A percentile compares a stretch with the other conserved stretches of the same genome.
Evolutionary conservation across 1,284 basidiomycete genomes (phyloP).

Genomic region (Malassezia yamatoensis): DNA sequence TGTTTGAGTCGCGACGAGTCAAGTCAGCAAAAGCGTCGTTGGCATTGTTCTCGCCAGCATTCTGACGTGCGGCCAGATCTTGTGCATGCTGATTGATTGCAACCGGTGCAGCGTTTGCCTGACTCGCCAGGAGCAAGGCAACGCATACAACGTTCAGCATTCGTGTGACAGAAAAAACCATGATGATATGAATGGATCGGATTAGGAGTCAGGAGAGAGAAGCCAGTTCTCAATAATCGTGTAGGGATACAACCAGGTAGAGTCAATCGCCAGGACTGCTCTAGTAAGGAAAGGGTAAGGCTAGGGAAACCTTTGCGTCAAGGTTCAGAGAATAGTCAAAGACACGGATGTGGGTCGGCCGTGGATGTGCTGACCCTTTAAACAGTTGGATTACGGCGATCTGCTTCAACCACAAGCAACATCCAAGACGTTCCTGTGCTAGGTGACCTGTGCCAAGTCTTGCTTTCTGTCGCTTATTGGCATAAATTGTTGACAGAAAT

Average conservation of each 20-base stretch:
- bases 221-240: conserved; percentile 13
- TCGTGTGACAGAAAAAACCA: conserved; percentile 11
- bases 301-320: conserved; percentile 14
- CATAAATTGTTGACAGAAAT: not conserved
- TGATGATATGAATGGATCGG: not conserved
- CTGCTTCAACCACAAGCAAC: not conserved
- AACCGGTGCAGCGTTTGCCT: conserved; percentile 1
- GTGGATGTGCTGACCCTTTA: not conserved
- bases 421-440: not conserved
- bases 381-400: not conserved
- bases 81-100: not conserved
- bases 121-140: conserved; percentile 13
- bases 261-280: conserved; percentile 19
- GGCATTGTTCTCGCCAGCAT: not conserved
- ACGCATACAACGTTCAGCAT: conserved; percentile 12
- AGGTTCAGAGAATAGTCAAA: not conserved
- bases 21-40: not conserved
- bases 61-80: not conserved
- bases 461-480: not conserved
- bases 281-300: conserved; percentile 4
- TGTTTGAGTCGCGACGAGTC: not conserved
- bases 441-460: no score
- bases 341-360: not conserved
- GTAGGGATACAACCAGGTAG: not conserved
- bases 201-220: conserved; percentile 5